phyloP scores from a whole-genome alignment of 129 eudicot species.

The Solidago caesia region DNA sequence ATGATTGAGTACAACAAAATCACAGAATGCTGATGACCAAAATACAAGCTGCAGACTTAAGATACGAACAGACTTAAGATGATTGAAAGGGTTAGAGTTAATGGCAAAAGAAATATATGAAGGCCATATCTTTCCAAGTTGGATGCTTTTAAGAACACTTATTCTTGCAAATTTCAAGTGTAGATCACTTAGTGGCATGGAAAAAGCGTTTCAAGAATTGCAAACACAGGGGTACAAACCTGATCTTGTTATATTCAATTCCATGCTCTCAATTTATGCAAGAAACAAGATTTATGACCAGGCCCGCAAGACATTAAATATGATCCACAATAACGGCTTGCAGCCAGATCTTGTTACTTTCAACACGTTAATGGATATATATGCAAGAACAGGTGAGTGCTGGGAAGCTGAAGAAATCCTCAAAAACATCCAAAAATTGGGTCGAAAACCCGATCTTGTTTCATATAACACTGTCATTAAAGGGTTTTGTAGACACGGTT shows the following conservation, averaged over 20 bases:
- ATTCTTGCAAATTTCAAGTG: conserved; percentile 81
- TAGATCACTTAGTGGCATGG: conserved; percentile 67
- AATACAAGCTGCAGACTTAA: too few relatives aligned
- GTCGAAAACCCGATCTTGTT: conserved; percentile 81
- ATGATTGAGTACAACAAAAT: too few relatives aligned
- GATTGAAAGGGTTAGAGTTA: conserved; percentile 53
- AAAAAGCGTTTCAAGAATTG: conserved; percentile 75
- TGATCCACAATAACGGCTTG: conserved; percentile 64
- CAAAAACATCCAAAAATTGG: conserved; percentile 44
- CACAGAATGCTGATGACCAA: too few relatives aligned
- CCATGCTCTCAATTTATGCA: conserved; percentile 80
- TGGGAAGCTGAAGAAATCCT: conserved; percentile 93
- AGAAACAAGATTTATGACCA: conserved; percentile 74
- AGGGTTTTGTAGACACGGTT: conserved; percentile 89
- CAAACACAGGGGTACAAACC: conserved; percentile 72
- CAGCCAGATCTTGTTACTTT: conserved; percentile 89
- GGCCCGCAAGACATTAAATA: conserved; percentile 59
- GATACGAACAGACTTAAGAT: too few relatives aligned
- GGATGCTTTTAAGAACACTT: conserved; percentile 87
- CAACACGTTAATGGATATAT: conserved; percentile 90
- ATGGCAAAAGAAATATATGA: conserved; percentile 70
- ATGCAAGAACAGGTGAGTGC: conserved; percentile 85
- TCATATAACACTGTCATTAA: conserved; percentile 94
- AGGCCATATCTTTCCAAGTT: conserved; percentile 75
- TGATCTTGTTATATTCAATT: conserved; percentile 69